phyloP scores from a whole-genome alignment of 2,329 filamentous ascomycete genomes.

The Hymenoscyphus occultus region DNA sequence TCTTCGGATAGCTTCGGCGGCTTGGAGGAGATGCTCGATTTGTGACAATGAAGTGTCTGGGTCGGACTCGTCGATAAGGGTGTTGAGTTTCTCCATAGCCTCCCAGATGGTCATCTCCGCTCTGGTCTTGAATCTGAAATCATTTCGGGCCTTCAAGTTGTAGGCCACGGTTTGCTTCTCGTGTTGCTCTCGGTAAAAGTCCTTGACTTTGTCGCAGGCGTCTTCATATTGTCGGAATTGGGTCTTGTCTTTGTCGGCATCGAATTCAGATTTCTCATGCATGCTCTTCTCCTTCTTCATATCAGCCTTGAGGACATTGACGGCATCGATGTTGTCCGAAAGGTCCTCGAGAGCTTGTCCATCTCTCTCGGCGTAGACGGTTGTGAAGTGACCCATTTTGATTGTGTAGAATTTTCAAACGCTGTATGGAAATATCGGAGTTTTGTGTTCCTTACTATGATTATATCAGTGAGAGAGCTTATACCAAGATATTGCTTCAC shows the following conservation, averaged over 20 bases:
- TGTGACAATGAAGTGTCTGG: slow-evolving; percentile 84
- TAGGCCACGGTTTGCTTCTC: slow-evolving; percentile 75
- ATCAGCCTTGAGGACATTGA: slow-evolving; percentile 50
- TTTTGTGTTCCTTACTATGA: neutral
- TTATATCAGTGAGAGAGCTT: neutral
- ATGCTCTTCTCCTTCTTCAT: slow-evolving; percentile 39
- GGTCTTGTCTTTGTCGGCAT: slow-evolving; percentile 73
- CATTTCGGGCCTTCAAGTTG: slow-evolving; percentile 76
- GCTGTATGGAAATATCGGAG: neutral
- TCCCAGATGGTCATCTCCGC: slow-evolving; percentile 81
- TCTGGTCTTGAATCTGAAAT: slow-evolving; percentile 64
- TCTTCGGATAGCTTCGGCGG: slow-evolving; percentile 82
- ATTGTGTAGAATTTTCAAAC: neutral
- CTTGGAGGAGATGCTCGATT: slow-evolving; percentile 86
- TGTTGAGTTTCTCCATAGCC: slow-evolving; percentile 90
- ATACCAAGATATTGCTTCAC: neutral
- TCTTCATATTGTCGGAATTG: slow-evolving; percentile 80
- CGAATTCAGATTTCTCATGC: slow-evolving; percentile 63
- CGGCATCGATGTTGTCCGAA: slow-evolving; percentile 50
- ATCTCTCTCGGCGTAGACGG: slow-evolving; percentile 20
- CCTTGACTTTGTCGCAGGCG: slow-evolving; percentile 79
- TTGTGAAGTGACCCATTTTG: slow-evolving; percentile 31
- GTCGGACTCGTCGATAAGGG: slow-evolving; percentile 85
- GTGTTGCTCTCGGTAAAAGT: slow-evolving; percentile 76
- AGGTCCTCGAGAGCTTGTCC: slow-evolving; percentile 42